A percentile compares a stretch with the other conserved stretches of the same genome.
Conservation (phyloP, 257 asterid genomes). For the Solanum neorickii region DNA sequence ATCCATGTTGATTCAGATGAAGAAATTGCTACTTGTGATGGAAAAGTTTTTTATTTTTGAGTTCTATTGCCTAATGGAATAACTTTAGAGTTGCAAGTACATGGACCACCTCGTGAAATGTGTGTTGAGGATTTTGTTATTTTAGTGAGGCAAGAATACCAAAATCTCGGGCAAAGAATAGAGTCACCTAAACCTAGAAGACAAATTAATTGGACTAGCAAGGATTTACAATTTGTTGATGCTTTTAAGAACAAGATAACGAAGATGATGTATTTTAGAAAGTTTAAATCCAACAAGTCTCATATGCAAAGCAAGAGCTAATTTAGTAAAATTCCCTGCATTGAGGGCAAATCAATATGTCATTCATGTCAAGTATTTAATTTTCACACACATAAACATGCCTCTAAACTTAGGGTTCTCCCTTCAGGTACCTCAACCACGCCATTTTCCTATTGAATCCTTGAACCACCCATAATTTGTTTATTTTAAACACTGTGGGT, state of each 20-base stretch:
- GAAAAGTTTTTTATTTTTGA: conserved; percentile 17
- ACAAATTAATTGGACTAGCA: conserved; percentile 34
- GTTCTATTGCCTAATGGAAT: conserved; percentile 49
- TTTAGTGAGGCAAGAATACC: conserved; percentile 10
- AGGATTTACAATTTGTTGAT: conserved; percentile 33
- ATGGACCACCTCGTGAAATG: conserved; percentile 2
- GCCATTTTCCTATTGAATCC: too few species aligned
- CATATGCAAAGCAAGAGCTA: conserved; percentile 11
- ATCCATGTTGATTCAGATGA: background rate
- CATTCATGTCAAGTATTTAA: too few species aligned
- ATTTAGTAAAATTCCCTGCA: too few species aligned
- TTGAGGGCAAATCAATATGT: too few species aligned
- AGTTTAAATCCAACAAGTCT: conserved; percentile 18
- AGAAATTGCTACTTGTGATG: background rate
- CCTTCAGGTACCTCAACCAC: too few species aligned
- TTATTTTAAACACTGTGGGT: too few species aligned
- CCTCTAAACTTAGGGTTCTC: too few species aligned
- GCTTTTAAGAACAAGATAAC: conserved; percentile 12
- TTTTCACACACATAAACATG: too few species aligned
- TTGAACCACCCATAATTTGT: too few species aligned
- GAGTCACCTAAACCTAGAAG: background rate
- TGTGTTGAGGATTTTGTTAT: conserved; percentile 21
- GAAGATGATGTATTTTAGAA: conserved; percentile 6
- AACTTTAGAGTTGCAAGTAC: conserved; percentile 26
- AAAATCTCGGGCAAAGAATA: background rate